Evolutionary conservation across 257 asterid species (phyloP).

Genomic region (Solanum bulbocastanum): DNA sequence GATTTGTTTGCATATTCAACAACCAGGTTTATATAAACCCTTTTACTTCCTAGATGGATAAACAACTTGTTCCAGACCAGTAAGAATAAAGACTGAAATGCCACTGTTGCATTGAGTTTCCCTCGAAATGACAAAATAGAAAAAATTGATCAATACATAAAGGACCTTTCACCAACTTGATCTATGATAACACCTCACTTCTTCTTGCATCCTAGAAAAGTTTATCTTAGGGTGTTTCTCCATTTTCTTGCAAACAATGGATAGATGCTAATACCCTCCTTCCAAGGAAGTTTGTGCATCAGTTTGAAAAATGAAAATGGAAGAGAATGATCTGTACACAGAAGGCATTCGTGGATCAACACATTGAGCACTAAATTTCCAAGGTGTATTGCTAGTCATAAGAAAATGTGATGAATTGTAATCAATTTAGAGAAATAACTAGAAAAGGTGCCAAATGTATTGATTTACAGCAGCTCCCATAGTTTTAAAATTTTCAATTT

Average conservation of each 20-base stretch:
- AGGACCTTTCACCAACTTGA: background rate
- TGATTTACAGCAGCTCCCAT: background rate
- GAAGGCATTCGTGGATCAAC: background rate
- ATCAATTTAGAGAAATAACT: background rate
- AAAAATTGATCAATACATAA: background rate
- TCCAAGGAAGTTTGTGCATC: background rate
- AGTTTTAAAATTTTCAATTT: background rate
- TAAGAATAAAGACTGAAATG: background rate
- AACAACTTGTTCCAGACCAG: background rate
- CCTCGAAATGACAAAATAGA: background rate
- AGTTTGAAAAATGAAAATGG: background rate
- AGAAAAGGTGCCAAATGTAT: background rate
- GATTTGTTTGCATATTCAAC: background rate
- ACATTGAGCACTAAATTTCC: background rate
- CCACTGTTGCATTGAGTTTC: background rate
- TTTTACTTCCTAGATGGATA: background rate
- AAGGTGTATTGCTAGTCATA: background rate
- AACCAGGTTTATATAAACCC: background rate
- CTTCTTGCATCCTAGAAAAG: background rate
- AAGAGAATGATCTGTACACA: background rate
- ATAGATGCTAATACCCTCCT: background rate
- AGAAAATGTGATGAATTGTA: background rate
- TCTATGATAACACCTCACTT: background rate
- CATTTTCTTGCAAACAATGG: background rate
- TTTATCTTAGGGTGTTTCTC: background rate